Base-by-base conservation (phyloP, 139 green algal species). In the Axilococcus clingmanii region DNA sequence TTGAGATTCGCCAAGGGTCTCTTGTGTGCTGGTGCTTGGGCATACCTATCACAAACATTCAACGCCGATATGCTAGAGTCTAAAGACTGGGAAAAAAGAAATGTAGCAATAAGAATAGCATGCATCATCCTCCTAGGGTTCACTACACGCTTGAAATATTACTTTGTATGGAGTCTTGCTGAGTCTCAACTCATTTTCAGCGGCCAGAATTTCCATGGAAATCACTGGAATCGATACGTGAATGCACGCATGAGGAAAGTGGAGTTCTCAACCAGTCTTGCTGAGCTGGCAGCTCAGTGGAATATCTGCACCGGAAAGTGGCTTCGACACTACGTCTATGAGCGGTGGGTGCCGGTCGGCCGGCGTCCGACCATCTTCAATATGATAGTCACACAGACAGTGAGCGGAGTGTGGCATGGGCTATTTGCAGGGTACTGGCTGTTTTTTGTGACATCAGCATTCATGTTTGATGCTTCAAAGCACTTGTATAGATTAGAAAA, bases 321-420 rank as follows among this genome's bases (percentile, higher is more conserved):
- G 59, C 59, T 94, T 15, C 45, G 70, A 3, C 52, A 68, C 55
- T 80, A 94, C 43, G 85, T 94, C 50, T 94, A 94, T 49, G 85
- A 94, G 48, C 70, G 85, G 2, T 40, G 91, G 20, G 81, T 74
- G 1, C 65, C 76, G 9, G 61, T 46, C 7, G 71, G 72, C 33
- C 29, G 44, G 14, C 67, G 58, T 24, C 67, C 84, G 16, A 66
- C 62, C 36, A 87, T 94, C 56, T 41, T 36, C 7, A 74, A 74
- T 8, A 61, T 94, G 27, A 52, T 91, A 19, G 55, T 74, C 28
- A 94, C 85, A 6, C 85, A 94, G 68, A 43, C 84, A 1, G 63
- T 89, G 36, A 72, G 46, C 36, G 84, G 72, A 15, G 48, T 94
- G 3, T 94, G 85, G 85, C 85, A 94, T 54, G 85, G 74, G 45